A percentile compares a stretch with the other conserved stretches of the same genome.
Evolutionary conservation across 345 rosid species (phyloP).

Genomic region (Euphorbia pulcherrima): DNA sequence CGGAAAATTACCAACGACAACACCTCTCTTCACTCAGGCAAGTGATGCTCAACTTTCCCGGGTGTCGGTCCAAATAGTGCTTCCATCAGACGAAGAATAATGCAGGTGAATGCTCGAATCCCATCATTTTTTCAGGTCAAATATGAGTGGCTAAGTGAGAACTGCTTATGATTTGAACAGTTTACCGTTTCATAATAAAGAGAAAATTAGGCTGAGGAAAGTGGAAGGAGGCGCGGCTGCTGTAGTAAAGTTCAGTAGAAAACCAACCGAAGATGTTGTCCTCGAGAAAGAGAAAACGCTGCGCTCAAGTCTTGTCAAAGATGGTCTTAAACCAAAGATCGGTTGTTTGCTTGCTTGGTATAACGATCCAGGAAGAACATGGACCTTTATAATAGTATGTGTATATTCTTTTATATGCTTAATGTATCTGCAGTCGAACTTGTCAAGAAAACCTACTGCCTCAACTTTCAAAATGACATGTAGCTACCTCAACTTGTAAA

Average conservation of each 20-base stretch:
- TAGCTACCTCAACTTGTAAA: too few relatives aligned
- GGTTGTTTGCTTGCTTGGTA: slow-evolving; percentile 86
- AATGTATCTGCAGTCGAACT: too few relatives aligned
- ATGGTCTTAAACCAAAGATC: slow-evolving; percentile 56
- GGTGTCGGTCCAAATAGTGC: slow-evolving; percentile 76
- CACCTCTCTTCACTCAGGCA: slow-evolving; percentile 74
- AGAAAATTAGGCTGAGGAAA: slow-evolving; percentile 54
- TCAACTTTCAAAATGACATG: too few relatives aligned
- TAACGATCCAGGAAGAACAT: slow-evolving; percentile 81
- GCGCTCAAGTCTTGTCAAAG: slow-evolving; percentile 46
- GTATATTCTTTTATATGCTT: background rate
- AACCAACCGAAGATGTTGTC: slow-evolving; percentile 63
- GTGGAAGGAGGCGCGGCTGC: slow-evolving; percentile 75
- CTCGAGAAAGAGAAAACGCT: slow-evolving; percentile 51
- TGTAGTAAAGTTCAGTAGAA: slow-evolving; percentile 74
- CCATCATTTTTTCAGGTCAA: background rate
- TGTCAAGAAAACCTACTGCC: too few relatives aligned
- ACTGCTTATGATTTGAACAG: slow-evolving; percentile 35
- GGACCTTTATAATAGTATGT: slow-evolving; percentile 68
- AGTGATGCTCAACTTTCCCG: slow-evolving; percentile 43
- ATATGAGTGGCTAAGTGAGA: slow-evolving; percentile 1
- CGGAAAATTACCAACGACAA: slow-evolving; percentile 72
- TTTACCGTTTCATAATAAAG: slow-evolving; percentile 63
- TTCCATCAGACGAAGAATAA: slow-evolving; percentile 64
- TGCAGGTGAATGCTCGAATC: slow-evolving; percentile 39